Conservation (phyloP, 73 alveolate species). For the Paramecium primaurelia region DNA sequence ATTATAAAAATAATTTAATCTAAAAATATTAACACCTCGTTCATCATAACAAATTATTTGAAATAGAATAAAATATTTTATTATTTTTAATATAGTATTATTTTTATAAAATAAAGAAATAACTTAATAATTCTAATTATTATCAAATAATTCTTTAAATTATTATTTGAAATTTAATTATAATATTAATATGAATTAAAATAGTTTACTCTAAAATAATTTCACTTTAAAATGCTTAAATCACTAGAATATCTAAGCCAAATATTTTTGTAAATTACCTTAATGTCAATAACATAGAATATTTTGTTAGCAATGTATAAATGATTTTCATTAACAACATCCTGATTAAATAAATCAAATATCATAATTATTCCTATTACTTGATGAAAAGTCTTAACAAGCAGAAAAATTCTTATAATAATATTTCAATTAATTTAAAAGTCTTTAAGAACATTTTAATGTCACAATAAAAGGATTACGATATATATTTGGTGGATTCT, state of each 20-base stretch:
- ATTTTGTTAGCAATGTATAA: neutral
- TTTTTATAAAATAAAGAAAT: too few species aligned
- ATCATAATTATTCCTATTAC: neutral
- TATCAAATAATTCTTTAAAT: too few species aligned
- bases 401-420: neutral
- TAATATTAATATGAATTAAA: neutral
- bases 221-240: neutral
- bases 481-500: neutral
- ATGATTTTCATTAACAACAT: neutral
- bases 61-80: neutral
- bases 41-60: neutral
- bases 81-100: too few species aligned
- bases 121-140: too few species aligned
- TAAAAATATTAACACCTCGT: neutral
- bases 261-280: neutral
- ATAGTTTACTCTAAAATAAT: neutral
- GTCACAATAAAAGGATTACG: neutral
- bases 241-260: neutral
- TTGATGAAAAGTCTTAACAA: neutral
- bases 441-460: neutral
- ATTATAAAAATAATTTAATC: neutral
- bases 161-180: too few species aligned
- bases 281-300: neutral
- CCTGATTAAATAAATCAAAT: neutral
- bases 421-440: neutral